Conservation (phyloP, 371 early-diverging fungal species). For the Amoeboaphelidium protococcarum region DNA sequence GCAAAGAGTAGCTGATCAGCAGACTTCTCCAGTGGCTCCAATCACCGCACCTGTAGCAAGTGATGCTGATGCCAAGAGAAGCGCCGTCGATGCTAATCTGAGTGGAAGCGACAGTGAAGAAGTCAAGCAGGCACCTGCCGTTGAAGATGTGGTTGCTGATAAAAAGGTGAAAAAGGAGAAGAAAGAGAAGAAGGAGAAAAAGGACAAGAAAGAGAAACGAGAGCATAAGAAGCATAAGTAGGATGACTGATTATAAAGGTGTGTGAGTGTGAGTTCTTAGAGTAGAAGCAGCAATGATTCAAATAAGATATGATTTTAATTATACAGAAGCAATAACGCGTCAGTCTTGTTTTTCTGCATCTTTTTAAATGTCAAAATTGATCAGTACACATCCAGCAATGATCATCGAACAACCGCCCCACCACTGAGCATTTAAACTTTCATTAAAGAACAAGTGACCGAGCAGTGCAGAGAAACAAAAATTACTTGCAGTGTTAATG, state of each 20-base stretch:
- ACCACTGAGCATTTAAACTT: constrained; percentile 35
- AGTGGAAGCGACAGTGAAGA: not conserved
- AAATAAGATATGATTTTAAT: not conserved
- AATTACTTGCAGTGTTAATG: constrained; percentile 40
- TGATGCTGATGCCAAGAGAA: not conserved
- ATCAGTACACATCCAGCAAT: too few relatives aligned
- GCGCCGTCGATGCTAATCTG: not conserved
- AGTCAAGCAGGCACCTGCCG: not conserved
- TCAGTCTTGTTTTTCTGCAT: not conserved
- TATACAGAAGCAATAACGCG: not conserved
- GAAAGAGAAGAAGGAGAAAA: constrained; percentile 12
- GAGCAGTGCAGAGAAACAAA: constrained; percentile 31
- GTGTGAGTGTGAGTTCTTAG: not conserved
- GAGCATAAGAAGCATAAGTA: constrained; percentile 1
- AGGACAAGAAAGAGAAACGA: constrained; percentile 11
- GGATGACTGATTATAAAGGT: constrained; percentile 8
- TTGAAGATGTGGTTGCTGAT: not conserved
- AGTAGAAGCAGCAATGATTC: not conserved
- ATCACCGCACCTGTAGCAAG: too few relatives aligned
- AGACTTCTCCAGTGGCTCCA: not conserved
- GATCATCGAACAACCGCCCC: too few relatives aligned
- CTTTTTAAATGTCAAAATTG: too few relatives aligned
- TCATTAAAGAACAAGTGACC: constrained; percentile 37
- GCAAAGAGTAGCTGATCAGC: not conserved
- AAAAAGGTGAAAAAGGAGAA: constrained; percentile 8